These are phyloP conservation scores for Sechiopsis laciniata DNA, from an alignment of 306 rosid genomes.

Conservation along the genomic window DNA sequence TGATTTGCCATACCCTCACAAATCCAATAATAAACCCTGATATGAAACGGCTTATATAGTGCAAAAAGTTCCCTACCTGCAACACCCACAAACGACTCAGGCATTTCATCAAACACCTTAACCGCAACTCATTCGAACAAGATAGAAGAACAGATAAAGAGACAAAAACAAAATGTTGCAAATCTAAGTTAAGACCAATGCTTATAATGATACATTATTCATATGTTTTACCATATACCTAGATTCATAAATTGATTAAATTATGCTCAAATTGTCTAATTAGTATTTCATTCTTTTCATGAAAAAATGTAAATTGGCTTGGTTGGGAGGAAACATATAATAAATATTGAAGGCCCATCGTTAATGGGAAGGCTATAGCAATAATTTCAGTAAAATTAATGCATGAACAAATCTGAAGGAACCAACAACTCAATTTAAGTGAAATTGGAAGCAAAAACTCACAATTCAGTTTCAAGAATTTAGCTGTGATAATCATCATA, in stretches of 20 bases:
- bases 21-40: slow-evolving; percentile 77
- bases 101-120: slow-evolving; percentile 11
- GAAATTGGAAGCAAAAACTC: background rate
- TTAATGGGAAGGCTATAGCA: background rate
- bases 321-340: background rate
- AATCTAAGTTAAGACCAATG: background rate
- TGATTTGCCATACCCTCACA: slow-evolving; percentile 86
- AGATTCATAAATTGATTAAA: too few relatives aligned
- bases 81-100: slow-evolving; percentile 7
- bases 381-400: background rate
- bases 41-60: slow-evolving; percentile 75
- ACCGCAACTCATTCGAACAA: background rate
- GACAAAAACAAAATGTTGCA: background rate
- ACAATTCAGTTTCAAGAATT: background rate
- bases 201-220: background rate
- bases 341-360: background rate
- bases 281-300: background rate
- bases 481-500: too few relatives aligned
- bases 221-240: too few relatives aligned
- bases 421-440: too few relatives aligned
- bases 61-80: slow-evolving; percentile 94
- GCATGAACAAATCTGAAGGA: background rate
- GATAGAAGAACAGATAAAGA: background rate
- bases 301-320: background rate
- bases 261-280: background rate